Evolutionary conservation across 371 early-diverging fungal species (phyloP), one percentile per base, ranked within the genome.

Genomic region (Cladochytrium tenue): DNA sequence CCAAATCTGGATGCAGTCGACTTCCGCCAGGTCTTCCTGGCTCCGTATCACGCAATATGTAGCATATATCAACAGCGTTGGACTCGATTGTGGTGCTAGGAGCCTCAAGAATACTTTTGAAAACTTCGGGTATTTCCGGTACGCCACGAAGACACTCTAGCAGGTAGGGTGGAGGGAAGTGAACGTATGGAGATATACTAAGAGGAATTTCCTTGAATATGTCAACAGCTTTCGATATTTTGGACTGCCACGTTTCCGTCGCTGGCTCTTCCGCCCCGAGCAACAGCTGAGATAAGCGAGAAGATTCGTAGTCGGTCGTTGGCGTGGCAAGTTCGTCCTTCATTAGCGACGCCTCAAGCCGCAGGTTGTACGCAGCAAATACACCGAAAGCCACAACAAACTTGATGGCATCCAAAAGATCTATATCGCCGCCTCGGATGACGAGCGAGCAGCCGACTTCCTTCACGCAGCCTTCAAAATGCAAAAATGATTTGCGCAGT

Each of bases 401-500:
- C 61, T 73, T 68, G 20, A 71, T 53, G 30, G 51, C 51, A 23
- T 64, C 53, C 23, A 75, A 35, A 13, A 17, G n/a, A 13, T 36
- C 33, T 3, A 64, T 23, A 10, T 34, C 25, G 3, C 53, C 63
- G 17, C 70, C 72, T 20, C 66, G 51, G 17, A 72, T 27, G 52
- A 71, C 57, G 7, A 69, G 43, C 1, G 70, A 64, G 23, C 70
- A 71, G n/a, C 68, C 65, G 2, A 62, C 23, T 23, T 66, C 71
- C 7, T 35, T 32, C 2, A 23, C 25, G 50, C 95, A 93, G 0
- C 90, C 92, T 33, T 92, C 89, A 66, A 97, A 88, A 67, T 88
- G 88, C 60, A 97, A 74, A 71, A 91, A 93, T 27, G 94, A 89
- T 65, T 93, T 94, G 31, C 91, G 81, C 30, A 82, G 59, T 2